Percentiles rank a stretch among this genome's conserved stretches.
Evolutionary conservation across 1,284 basidiomycete species (phyloP).

Genomic region (Prillingera fragicola): DNA sequence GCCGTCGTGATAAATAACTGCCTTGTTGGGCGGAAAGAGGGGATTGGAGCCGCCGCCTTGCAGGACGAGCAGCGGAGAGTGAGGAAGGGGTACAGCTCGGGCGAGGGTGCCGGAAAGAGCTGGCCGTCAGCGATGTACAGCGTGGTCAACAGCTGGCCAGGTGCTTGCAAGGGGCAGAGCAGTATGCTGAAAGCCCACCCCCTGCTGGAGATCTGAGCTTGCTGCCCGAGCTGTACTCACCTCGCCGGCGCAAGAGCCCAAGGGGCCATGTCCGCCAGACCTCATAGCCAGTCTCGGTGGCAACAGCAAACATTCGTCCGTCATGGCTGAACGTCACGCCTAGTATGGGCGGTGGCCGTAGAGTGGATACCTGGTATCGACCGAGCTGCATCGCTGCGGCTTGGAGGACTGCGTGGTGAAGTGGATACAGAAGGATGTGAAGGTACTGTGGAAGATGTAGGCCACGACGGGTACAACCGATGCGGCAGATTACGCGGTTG

Average conservation of each 20-base stretch:
- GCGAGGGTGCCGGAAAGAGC: conserved; percentile 62
- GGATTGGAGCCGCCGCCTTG: conserved; percentile 84
- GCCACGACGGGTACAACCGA: too few relatives aligned
- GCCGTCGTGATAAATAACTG: conserved; percentile 81
- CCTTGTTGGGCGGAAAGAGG: conserved; percentile 91
- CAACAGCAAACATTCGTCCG: conserved; percentile 71
- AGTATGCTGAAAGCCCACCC: background rate
- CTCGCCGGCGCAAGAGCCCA: conserved; percentile 68
- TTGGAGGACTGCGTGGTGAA: background rate
- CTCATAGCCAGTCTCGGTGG: conserved; percentile 78
- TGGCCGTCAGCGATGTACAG: conserved; percentile 5
- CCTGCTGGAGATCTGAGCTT: background rate
- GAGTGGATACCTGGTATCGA: conserved; percentile 75
- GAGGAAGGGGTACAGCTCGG: conserved; percentile 70
- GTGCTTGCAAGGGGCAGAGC: background rate
- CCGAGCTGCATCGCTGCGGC: conserved; percentile 71
- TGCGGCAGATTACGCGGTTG: too few relatives aligned
- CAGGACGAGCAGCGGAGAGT: conserved; percentile 79
- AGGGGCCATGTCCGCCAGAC: conserved; percentile 77
- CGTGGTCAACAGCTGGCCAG: conserved; percentile 1
- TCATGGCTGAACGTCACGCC: conserved; percentile 71
- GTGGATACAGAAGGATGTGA: too few relatives aligned
- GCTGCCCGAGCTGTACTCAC: conserved; percentile 51
- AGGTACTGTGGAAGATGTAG: too few relatives aligned
- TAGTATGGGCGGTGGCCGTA: conserved; percentile 67